Conservation (phyloP, 371 early-diverging fungal species). For the Mucor mucedo region DNA sequence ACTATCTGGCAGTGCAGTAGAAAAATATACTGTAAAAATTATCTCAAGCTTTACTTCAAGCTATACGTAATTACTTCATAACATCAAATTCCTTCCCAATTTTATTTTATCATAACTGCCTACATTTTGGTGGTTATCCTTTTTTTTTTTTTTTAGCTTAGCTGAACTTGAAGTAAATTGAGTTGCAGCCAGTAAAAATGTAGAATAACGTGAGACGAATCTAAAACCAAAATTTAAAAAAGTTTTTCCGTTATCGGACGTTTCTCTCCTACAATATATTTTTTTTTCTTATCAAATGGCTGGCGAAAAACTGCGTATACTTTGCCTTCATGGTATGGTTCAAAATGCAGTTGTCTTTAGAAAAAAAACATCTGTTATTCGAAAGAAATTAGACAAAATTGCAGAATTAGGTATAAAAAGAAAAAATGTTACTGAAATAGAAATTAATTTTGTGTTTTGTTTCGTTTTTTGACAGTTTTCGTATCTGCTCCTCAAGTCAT, state of each 20-base stretch:
- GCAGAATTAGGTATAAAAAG: conserved; percentile 61
- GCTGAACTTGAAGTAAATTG: neutral
- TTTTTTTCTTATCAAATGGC: conserved; percentile 22
- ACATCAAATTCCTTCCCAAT: too few relatives aligned
- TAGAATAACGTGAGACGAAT: neutral
- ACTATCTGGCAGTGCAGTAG: too few relatives aligned
- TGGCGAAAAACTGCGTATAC: conserved; percentile 49
- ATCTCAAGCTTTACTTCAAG: too few relatives aligned
- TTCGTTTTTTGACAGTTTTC: conserved; percentile 52
- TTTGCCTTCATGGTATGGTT: conserved; percentile 80
- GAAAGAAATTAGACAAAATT: conserved; percentile 64
- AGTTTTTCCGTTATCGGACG: neutral
- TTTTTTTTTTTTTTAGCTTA: too few relatives aligned
- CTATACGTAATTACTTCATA: too few relatives aligned
- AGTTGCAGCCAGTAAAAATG: neutral
- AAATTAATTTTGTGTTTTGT: neutral
- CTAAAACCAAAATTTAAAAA: neutral
- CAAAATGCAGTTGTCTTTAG: conserved; percentile 74
- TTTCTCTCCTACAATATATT: neutral
- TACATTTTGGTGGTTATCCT: too few relatives aligned
- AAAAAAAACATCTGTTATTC: conserved; percentile 70
- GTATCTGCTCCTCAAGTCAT: conserved; percentile 68
- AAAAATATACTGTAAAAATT: too few relatives aligned
- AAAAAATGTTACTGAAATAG: neutral
- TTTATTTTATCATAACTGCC: too few relatives aligned